A percentile compares a stretch with the other conserved stretches of the same genome.
These are phyloP conservation scores for Spiromastix sp. DNA, from an alignment of 2,329 filamentous ascomycete species.

Conservation along the genomic window DNA sequence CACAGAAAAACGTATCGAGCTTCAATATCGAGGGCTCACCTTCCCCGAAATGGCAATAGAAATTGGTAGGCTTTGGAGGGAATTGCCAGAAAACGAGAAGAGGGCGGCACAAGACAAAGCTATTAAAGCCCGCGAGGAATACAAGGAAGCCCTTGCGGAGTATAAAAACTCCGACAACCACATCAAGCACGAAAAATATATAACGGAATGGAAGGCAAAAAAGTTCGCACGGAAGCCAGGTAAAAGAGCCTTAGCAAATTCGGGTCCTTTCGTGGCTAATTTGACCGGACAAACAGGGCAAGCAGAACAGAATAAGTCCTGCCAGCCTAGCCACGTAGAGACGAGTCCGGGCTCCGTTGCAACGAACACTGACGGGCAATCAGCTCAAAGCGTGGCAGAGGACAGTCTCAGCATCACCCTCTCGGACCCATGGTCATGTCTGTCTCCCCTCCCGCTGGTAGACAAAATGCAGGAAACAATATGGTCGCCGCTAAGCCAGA, in stretches of 20 bases:
- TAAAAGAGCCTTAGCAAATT: neutral
- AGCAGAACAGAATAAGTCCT: neutral
- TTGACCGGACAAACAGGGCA: neutral
- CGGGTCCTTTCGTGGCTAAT: neutral
- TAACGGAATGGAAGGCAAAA: conserved; percentile 5
- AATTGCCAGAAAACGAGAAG: conserved; percentile 7
- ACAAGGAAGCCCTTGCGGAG: conserved; percentile 3
- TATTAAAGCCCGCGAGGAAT: conserved; percentile 4
- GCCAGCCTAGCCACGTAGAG: conserved; percentile 1
- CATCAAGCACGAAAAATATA: conserved; percentile 4
- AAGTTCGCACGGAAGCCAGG: conserved; percentile 6
- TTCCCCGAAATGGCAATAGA: conserved; percentile 9
- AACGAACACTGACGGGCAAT: conserved; percentile 1
- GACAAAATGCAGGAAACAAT: conserved; percentile 3
- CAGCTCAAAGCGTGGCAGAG: neutral
- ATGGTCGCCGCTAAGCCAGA: conserved; percentile 2
- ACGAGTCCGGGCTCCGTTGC: conserved; percentile 1
- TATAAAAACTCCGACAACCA: conserved; percentile 7
- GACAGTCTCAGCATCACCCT: neutral
- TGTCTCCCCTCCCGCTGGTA: neutral
- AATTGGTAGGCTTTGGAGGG: conserved; percentile 7
- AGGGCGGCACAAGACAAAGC: conserved; percentile 3
- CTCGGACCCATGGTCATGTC: neutral
- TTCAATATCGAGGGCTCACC: conserved; percentile 5
- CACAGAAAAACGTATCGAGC: conserved; percentile 7